A percentile compares a stretch with the other conserved stretches of the same genome.
Evolutionary conservation across 805 yeast species (phyloP).

Genomic region (Metschnikowia cubensis): DNA sequence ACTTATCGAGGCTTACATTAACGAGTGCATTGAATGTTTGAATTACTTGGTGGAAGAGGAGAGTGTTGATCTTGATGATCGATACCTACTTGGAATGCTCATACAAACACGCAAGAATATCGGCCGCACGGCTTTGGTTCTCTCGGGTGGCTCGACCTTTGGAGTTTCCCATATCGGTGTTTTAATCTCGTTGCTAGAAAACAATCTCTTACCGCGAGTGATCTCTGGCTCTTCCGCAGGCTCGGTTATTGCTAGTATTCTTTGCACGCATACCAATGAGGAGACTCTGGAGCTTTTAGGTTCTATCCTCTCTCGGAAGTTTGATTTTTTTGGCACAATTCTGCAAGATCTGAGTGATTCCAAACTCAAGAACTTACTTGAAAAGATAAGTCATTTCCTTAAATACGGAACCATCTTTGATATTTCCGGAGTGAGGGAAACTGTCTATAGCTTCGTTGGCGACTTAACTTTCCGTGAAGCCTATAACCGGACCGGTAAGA

Average conservation of each 20-base stretch:
- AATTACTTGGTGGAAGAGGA: constrained; percentile 36
- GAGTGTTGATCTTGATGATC: constrained; percentile 53
- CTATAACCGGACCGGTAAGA: constrained; percentile 86
- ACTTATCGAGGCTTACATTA: constrained; percentile 76
- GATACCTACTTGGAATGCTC: constrained; percentile 69
- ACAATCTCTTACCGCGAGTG: constrained; percentile 75
- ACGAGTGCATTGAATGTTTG: constrained; percentile 61
- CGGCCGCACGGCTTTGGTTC: constrained; percentile 91
- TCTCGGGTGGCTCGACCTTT: constrained; percentile 94
- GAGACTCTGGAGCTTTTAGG: constrained; percentile 59
- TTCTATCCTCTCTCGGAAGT: constrained; percentile 56
- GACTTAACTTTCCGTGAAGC: constrained; percentile 93
- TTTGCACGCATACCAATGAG: constrained; percentile 74
- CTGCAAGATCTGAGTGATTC: constrained; percentile 35
- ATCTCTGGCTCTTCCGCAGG: constrained; percentile 96
- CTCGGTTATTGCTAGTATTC: constrained; percentile 84
- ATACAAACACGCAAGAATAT: constrained; percentile 86
- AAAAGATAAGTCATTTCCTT: constrained; percentile 49
- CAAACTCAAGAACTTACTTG: constrained; percentile 45
- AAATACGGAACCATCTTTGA: constrained; percentile 91
- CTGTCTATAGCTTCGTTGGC: constrained; percentile 78
- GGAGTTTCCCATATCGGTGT: constrained; percentile 94
- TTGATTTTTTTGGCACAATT: constrained; percentile 44
- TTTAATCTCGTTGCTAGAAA: constrained; percentile 68
- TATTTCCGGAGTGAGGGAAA: constrained; percentile 60